A percentile compares a stretch with the other conserved stretches of the same genome.
Conservation (phyloP, 768 basidiomycete species). For the Podaxis sp. region DNA sequence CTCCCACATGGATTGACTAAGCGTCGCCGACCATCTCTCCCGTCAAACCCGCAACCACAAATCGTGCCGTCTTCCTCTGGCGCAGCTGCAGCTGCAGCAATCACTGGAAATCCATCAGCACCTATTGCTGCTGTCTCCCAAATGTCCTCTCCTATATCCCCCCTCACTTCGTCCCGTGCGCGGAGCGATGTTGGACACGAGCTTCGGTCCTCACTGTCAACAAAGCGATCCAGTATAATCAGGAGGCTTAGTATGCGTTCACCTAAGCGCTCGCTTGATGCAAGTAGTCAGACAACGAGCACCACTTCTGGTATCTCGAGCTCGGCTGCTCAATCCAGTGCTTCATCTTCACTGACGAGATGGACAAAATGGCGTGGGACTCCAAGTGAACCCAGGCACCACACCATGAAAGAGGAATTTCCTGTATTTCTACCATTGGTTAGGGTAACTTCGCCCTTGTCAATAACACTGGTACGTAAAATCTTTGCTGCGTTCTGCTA, state of each 20-base stretch:
- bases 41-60: slow-evolving; percentile 6
- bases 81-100: slow-evolving; percentile 9
- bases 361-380: slow-evolving; percentile 6
- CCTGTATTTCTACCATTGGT: slow-evolving; percentile 7
- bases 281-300: neutral
- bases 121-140: slow-evolving; percentile 1
- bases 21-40: slow-evolving; percentile 4
- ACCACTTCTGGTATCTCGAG: neutral
- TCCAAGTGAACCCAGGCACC: neutral
- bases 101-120: neutral
- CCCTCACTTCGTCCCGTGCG: neutral
- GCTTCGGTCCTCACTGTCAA: neutral
- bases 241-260: slow-evolving; percentile 10
- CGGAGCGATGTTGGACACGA: slow-evolving; percentile 10
- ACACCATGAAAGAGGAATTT: neutral
- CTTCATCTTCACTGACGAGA: neutral
- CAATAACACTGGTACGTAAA: neutral
- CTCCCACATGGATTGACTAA: slow-evolving; percentile 3
- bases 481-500: neutral
- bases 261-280: neutral
- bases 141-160: neutral
- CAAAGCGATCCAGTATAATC: slow-evolving; percentile 7
- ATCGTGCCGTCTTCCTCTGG: slow-evolving; percentile 10
- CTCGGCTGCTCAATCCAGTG: neutral
- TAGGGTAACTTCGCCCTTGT: slow-evolving; percentile 8